Evolutionary conservation across 1,284 basidiomycete species (phyloP), one percentile per base, ranked within the genome.

Genomic region (Inonotus hispidus): DNA sequence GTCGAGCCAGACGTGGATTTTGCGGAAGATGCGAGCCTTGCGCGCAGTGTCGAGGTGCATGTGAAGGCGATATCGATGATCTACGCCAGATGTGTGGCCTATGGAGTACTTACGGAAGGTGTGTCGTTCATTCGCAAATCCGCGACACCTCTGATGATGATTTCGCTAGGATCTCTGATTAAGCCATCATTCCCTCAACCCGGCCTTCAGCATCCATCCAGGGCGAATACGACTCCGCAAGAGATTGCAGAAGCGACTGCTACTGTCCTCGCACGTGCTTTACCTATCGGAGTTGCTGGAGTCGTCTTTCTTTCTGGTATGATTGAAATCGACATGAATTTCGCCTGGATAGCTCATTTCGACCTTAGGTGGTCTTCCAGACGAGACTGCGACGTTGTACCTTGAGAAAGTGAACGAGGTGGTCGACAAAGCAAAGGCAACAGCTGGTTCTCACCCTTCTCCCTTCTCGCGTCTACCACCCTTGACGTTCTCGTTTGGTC

Each of bases 1-100:
- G 75, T 82, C 5, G 80, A 82, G 65, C 80, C 79, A 2, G 81
- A 82, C 66, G 77, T 82, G 19, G 77, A 82, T 66, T 81, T 82
- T 65, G 69, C 71, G 37, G 79, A 72, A 38, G 79, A 82, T 53
- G 77, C 79, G 19, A 73, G 76, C 64, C 65, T 82, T 53, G 70
- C 70, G 50, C 72, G 77, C 61, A 82, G 79, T 60, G 73, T 75
- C 1, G 77, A 81, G 63, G 74, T 82, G 39, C 79, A 82, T 59
- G 73, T 78, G 63, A 74, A 72, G 67, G 73, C 75, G 19, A 77
- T 79, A 46, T 68, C 68, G 37, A 61, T 77, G 71, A 80, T 80
- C 21, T 81, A 79, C 66, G 74, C 76, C 29, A 69, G 74, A 27
- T 78, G 80, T 64, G 72, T 68, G 50, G 72, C 72, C 11, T 77